These are phyloP conservation scores for Alternaria panax DNA, from an alignment of 2,329 filamentous ascomycete species.

Conservation along the genomic window DNA sequence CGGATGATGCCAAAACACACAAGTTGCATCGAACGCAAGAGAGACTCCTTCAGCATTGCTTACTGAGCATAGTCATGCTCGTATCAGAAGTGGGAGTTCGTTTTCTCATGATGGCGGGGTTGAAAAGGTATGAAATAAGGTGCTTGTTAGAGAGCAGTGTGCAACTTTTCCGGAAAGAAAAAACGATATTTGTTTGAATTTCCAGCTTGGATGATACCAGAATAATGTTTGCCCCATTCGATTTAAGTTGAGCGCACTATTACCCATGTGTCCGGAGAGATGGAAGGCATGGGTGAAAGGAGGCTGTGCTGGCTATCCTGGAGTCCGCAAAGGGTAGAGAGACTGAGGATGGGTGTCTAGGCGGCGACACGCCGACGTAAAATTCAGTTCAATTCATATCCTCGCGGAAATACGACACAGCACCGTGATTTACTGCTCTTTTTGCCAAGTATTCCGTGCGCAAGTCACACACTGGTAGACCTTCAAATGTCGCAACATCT, in stretches of 20 bases:
- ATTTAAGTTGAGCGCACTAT: slow-evolving; percentile 27
- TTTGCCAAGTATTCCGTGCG: slow-evolving; percentile 6
- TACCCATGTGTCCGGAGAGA: slow-evolving; percentile 28
- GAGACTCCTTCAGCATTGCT: neutral
- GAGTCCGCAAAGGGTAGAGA: slow-evolving; percentile 12
- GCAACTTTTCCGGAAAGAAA: neutral
- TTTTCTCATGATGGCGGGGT: slow-evolving; percentile 14
- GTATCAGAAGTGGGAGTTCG: neutral
- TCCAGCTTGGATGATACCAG: neutral
- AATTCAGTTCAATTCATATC: neutral
- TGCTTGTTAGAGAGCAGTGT: slow-evolving; percentile 9
- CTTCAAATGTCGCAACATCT: slow-evolving; percentile 17
- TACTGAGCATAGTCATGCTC: neutral
- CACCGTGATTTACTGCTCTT: neutral
- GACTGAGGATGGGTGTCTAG: neutral
- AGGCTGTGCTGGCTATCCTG: slow-evolving; percentile 22
- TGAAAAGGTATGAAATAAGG: slow-evolving; percentile 16
- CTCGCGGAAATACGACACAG: neutral
- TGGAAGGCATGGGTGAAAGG: slow-evolving; percentile 13
- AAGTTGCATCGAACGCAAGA: neutral
- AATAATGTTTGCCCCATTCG: neutral
- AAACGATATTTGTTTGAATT: neutral
- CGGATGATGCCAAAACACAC: neutral
- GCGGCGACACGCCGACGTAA: slow-evolving; percentile 1
- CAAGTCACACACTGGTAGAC: slow-evolving; percentile 9